A percentile compares a stretch with the other conserved stretches of the same genome.
Evolutionary conservation across 169 alveolate genomes (phyloP).

Genomic region (Cryptosporidium sp.): DNA sequence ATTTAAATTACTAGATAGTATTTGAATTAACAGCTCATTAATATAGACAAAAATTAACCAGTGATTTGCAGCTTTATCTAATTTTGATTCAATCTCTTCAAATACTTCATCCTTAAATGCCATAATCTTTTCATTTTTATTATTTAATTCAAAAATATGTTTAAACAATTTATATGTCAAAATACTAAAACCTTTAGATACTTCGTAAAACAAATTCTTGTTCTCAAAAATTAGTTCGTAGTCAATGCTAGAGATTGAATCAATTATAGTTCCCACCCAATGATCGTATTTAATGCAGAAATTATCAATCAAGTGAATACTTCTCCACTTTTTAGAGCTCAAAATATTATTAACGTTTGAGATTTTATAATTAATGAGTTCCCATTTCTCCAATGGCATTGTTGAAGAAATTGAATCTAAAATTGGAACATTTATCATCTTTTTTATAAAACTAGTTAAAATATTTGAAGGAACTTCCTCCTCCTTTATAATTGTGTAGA

Average conservation of each 20-base stretch:
- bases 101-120: neutral
- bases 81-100: constrained; percentile 2
- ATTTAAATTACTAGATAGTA: neutral
- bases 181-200: constrained; percentile 2
- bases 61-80: neutral
- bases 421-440: neutral
- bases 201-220: neutral
- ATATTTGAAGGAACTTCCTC: neutral
- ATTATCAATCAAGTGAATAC: neutral
- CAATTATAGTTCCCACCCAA: constrained; percentile 10
- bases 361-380: neutral
- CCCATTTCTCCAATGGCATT: neutral
- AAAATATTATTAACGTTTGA: constrained; percentile 6
- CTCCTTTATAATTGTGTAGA: constrained; percentile 14
- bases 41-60: constrained; percentile 24
- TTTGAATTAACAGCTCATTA: constrained; percentile 8
- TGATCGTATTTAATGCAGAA: neutral
- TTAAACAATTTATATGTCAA: constrained; percentile 19
- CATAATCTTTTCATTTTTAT: neutral
- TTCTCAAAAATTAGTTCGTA: neutral
- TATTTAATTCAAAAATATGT: neutral
- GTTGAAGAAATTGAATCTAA: neutral
- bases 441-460: neutral
- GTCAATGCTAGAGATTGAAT: neutral
- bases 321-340: constrained; percentile 13